phyloP scores from a whole-genome alignment of 768 basidiomycete genomes.

The Xanthoconium stramineum region DNA sequence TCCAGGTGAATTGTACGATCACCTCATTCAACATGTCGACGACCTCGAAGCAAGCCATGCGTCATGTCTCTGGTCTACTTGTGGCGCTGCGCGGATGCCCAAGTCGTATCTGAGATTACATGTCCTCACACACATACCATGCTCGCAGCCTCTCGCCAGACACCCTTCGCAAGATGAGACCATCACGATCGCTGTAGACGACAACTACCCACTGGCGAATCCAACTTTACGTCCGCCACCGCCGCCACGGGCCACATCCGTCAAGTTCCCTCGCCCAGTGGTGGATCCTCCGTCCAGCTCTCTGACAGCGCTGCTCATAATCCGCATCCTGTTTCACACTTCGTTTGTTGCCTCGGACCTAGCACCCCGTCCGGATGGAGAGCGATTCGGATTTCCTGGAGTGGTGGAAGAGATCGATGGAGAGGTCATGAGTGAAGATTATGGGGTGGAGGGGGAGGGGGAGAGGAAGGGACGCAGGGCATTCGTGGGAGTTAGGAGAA shows the following conservation, averaged over 20 bases:
- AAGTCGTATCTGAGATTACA: conserved; percentile 60
- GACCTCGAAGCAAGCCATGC: conserved; percentile 41
- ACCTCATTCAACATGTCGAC: conserved; percentile 59
- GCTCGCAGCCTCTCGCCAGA: conserved; percentile 49
- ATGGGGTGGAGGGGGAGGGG: conserved; percentile 56
- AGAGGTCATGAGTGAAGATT: conserved; percentile 38
- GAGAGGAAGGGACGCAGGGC: conserved; percentile 69
- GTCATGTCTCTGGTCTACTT: conserved; percentile 73
- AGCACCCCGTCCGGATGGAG: conserved; percentile 69
- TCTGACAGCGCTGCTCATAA: conserved; percentile 75
- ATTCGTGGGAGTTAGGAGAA: conserved; percentile 56
- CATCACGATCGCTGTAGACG: conserved; percentile 61
- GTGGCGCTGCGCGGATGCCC: conserved; percentile 45
- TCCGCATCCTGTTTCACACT: conserved; percentile 79
- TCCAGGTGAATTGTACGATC: conserved; percentile 69
- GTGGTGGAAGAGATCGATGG: conserved; percentile 77
- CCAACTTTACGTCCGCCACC: conserved; percentile 71
- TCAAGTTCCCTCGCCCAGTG: conserved; percentile 57
- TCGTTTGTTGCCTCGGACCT: conserved; percentile 68
- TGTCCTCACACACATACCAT: conserved; percentile 73
- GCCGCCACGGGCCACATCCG: conserved; percentile 60
- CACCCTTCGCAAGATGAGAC: conserved; percentile 72
- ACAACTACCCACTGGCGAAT: conserved; percentile 53
- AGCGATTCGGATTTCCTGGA: conserved; percentile 90
- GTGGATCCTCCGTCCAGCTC: conserved; percentile 69